Base-by-base conservation (phyloP, 306 rosid genomes). In the Dicorynia guianensis region DNA sequence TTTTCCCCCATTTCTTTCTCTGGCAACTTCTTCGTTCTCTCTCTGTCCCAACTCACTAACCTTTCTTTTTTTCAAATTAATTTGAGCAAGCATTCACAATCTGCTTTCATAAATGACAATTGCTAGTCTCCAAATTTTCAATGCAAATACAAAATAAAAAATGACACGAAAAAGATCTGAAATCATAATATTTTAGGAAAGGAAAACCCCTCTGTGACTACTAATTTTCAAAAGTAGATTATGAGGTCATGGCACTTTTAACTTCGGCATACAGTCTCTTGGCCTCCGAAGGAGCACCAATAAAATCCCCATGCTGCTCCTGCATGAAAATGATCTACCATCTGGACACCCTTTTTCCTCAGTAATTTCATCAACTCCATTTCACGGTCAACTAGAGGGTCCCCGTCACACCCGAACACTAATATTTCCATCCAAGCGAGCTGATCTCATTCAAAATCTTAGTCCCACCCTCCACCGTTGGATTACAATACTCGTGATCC, bases 401-500 rank as follows among this genome's bases (percentile, higher is more conserved):
- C 93, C 67, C 74, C 85, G 5, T 70, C 70, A 17, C 76, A 79
- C 5, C 90, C 91, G 4, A 63, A 60, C 44, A 85, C 85, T 13
- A 67, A 80, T 0, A 81, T 75, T 46, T 72, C 88, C 95, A 90
- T 0, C 80, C 83, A 42, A 65, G 57, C 59, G 11, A 6, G 53
- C 18, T 67, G 1, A 90, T 75, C 73, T 4, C 7, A 10, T 71
- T 82, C 63, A 81, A 67, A 1, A 12, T 9, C 76, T 69, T 54
- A 10, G 52, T 61, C 0, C 82, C 88, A 0, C 66, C 85, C 0
- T 75, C 33, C 5, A 53, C 75, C 83, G 8, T 83, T 10, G 89
- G 90, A 88, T 88, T 83, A n/a, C 82, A 76, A 75, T 83, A 90
- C 84, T 54, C 25, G 6, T 82, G 74, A 11, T 90, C 91, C 0